Base-by-base conservation (phyloP, 345 rosid species). In the Linum trigynum region DNA sequence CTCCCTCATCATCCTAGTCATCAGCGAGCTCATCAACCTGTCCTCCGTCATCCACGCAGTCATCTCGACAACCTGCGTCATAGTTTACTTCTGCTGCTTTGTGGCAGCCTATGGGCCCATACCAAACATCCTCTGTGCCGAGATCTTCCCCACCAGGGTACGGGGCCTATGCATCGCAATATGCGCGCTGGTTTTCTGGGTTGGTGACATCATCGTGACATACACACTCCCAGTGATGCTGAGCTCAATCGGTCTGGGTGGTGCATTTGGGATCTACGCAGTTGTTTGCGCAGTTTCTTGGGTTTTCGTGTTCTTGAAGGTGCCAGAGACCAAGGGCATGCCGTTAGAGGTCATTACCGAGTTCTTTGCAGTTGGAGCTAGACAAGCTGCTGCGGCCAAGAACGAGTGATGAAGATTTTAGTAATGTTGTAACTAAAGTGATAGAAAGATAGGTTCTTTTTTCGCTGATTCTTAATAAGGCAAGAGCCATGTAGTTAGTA, bases 261-360 rank as follows among this genome's bases (percentile, higher is more conserved):
- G 99, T 23, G 65, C 84, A 37, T 94, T 87, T 5, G 78, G 94
- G 60, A 82, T 88, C 7, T 94, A 90, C 55, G 99, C 92, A 0
- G 80, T 85, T 2, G 86, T 90, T 38, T 94, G 99, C 7, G 56
- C 77, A 3, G 66, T 94, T 73, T 94, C 97, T 4, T 94, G 88
- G 92, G 38, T 88, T 63, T 94, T 94, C 37, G 88, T 94, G 42
- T 94, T 70, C 92, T 60, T 85, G 79, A 94, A 88, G 77, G 99
- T 94, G 16, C 99, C 99, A 0, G 99, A 94, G 77, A 94, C 97
- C 70, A 94, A 94, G 76, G 97, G 97, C 56, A 90, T 94, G 97
- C 99, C 99, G 4, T 88, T 94, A 56, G 99, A 94, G 75, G 99
- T 94, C 72, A 94, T 94, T 69, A 83, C 92, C 8, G 99, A 94